phyloP scores from a whole-genome alignment of 495 filamentous ascomycete genomes.

The Aspergillus bertholletiae region DNA sequence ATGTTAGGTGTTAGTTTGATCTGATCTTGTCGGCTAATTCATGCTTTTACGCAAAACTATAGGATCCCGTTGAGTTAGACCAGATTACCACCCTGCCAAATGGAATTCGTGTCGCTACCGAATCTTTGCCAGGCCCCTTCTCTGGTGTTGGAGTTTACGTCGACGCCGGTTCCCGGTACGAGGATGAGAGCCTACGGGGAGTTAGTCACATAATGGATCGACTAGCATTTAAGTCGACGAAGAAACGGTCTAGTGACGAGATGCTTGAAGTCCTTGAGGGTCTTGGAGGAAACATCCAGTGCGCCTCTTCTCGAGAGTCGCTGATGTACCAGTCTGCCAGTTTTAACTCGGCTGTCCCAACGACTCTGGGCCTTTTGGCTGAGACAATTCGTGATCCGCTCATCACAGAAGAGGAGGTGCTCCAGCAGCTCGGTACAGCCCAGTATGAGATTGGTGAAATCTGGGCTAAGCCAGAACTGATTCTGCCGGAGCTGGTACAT shows the following conservation, averaged over 20 bases:
- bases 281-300: constrained; percentile 92
- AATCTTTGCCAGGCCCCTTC: constrained; percentile 93
- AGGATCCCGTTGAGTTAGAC: constrained; percentile 90
- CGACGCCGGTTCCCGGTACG: constrained; percentile 93
- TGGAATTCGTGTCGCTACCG: constrained; percentile 91
- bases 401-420: constrained; percentile 87
- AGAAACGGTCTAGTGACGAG: constrained; percentile 65
- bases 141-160: constrained; percentile 94
- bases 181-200: constrained; percentile 78
- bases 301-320: constrained; percentile 89
- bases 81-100: constrained; percentile 87
- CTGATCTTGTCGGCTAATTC: constrained; percentile 7
- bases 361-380: constrained; percentile 79
- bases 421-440: constrained; percentile 81
- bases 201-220: constrained; percentile 96
- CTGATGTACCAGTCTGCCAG: constrained; percentile 99
- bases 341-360: constrained; percentile 89
- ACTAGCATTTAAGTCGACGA: constrained; percentile 93
- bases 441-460: constrained; percentile 97
- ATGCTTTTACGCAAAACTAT: neutral
- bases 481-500: constrained; percentile 91
- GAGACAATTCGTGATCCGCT: constrained; percentile 90
- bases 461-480: constrained; percentile 95
- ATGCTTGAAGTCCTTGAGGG: constrained; percentile 84
- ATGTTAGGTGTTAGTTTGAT: neutral